These are phyloP conservation scores for Hanseniaspora singularis DNA, from an alignment of 805 yeast genomes.

Conservation along the genomic window DNA sequence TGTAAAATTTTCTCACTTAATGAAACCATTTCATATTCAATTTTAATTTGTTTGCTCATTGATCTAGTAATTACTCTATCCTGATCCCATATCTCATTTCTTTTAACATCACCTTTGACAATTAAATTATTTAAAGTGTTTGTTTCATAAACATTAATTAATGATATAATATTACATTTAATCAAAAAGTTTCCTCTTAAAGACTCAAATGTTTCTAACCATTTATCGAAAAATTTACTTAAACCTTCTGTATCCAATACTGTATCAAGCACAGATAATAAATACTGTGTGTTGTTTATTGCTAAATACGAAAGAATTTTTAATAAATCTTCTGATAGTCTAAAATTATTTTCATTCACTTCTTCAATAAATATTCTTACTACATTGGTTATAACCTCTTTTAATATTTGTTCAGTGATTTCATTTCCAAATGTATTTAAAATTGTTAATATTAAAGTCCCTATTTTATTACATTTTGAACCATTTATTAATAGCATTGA, in stretches of 20 bases:
- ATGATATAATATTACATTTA: constrained; percentile 51
- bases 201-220: constrained; percentile 74
- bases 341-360: constrained; percentile 37
- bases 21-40: constrained; percentile 50
- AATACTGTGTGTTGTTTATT: constrained; percentile 46
- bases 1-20: constrained; percentile 64
- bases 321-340: constrained; percentile 66
- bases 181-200: constrained; percentile 70
- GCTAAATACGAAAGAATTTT: constrained; percentile 66
- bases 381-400: constrained; percentile 60
- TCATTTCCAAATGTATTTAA: constrained; percentile 40
- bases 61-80: constrained; percentile 77
- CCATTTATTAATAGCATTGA: constrained; percentile 54
- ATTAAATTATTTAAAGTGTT: constrained; percentile 36
- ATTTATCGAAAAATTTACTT: constrained; percentile 48
- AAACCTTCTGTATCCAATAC: constrained; percentile 22
- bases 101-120: constrained; percentile 70
- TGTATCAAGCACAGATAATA: constrained; percentile 38
- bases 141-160: constrained; percentile 54
- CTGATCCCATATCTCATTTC: constrained; percentile 32
- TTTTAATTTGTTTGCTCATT: constrained; percentile 56
- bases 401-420: constrained; percentile 29
- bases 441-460: constrained; percentile 46
- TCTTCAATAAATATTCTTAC: constrained; percentile 55
- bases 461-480: constrained; percentile 32